phyloP scores from a whole-genome alignment of 257 asterid species.

The Capsicum pubescens region DNA sequence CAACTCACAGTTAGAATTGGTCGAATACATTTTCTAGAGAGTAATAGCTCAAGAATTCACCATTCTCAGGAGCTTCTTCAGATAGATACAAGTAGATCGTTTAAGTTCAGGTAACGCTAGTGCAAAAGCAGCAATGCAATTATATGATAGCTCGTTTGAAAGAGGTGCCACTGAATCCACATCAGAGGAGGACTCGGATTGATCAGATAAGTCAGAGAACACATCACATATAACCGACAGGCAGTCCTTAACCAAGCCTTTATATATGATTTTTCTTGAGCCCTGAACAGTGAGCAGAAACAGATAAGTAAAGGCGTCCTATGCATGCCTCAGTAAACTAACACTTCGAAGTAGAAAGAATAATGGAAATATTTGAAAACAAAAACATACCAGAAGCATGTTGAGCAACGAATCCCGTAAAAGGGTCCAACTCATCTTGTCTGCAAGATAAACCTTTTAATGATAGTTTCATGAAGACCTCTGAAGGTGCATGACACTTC shows the following conservation, averaged over 20 bases:
- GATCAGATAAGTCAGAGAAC: constrained; percentile 32
- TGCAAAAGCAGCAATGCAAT: constrained; percentile 42
- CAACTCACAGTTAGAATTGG: constrained; percentile 31
- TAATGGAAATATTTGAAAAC: background rate
- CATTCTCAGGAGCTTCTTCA: constrained; percentile 68
- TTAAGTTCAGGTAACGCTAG: constrained; percentile 71
- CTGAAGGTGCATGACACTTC: constrained; percentile 16
- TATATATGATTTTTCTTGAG: constrained; percentile 74
- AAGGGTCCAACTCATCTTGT: constrained; percentile 66
- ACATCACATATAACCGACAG: constrained; percentile 53
- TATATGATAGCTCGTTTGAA: constrained; percentile 39
- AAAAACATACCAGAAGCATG: constrained; percentile 69
- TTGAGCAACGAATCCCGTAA: constrained; percentile 76
- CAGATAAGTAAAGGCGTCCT: constrained; percentile 20
- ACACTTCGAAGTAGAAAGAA: constrained; percentile 9
- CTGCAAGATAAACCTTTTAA: constrained; percentile 50
- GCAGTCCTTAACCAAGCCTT: constrained; percentile 66
- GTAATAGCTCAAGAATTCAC: constrained; percentile 49
- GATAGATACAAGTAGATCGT: constrained; percentile 53
- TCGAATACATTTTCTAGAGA: background rate
- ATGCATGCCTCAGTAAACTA: background rate
- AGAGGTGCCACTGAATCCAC: constrained; percentile 37
- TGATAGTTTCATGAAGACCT: background rate
- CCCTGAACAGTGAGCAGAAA: constrained; percentile 61
- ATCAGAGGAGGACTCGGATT: constrained; percentile 43